phyloP scores from a whole-genome alignment of 305 asterid genomes.

The Caryopteris hybrid region DNA sequence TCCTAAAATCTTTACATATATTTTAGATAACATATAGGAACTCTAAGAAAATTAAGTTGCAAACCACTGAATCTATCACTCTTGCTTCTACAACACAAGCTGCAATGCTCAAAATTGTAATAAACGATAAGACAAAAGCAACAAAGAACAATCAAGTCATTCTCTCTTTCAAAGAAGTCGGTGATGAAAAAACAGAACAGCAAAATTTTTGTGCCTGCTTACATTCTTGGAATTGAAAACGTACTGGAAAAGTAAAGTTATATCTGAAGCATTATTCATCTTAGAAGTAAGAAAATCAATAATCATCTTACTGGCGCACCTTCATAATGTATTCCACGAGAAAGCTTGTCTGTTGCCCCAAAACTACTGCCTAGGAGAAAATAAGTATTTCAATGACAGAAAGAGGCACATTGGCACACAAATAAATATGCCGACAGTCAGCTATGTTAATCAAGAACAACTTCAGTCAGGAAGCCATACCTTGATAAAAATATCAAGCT shows the following conservation, averaged over 20 bases:
- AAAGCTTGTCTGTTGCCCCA: conserved; percentile 73
- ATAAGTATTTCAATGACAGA: conserved; percentile 29
- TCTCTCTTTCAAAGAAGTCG: background rate
- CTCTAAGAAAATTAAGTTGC: background rate
- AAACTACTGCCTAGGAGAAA: conserved; percentile 80
- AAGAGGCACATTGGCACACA: background rate
- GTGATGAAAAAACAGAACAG: background rate
- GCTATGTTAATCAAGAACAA: conserved; percentile 9
- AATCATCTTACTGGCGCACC: conserved; percentile 40
- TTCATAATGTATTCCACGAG: conserved; percentile 76
- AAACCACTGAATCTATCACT: background rate
- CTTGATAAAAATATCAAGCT: conserved; percentile 67
- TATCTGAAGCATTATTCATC: background rate
- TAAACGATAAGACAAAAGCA: background rate
- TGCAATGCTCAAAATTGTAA: background rate
- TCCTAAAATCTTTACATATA: conserved; percentile 67
- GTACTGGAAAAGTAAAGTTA: background rate
- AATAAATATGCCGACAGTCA: background rate
- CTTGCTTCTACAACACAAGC: conserved; percentile 1
- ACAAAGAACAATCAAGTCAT: background rate
- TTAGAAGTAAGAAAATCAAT: conserved; percentile 10
- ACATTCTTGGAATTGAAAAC: conserved; percentile 2
- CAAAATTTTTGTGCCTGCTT: background rate
- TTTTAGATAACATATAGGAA: conserved; percentile 32
- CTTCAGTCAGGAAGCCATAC: conserved; percentile 32